Evolutionary conservation across 805 yeast species (phyloP).

Genomic region (Nadsonia fulvescens): DNA sequence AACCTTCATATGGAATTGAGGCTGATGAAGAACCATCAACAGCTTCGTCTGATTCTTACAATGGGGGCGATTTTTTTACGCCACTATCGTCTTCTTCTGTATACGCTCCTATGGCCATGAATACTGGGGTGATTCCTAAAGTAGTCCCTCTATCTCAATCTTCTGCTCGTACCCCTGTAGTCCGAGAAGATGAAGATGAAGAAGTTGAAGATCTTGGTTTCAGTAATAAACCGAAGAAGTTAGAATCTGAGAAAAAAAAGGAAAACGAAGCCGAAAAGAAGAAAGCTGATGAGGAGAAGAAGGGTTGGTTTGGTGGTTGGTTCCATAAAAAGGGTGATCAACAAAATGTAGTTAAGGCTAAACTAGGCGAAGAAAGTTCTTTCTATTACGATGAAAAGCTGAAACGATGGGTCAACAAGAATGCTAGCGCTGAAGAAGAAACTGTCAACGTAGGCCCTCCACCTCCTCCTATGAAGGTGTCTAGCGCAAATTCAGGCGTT

Average conservation of each 20-base stretch:
- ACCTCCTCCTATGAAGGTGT: slow-evolving; percentile 48
- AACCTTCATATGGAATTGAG: slow-evolving; percentile 9
- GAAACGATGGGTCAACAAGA: slow-evolving; percentile 72
- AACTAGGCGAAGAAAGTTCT: slow-evolving; percentile 60
- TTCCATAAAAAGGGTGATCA: slow-evolving; percentile 29
- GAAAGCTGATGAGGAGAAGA: slow-evolving; percentile 14
- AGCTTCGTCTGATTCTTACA: slow-evolving; percentile 7
- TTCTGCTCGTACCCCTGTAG: slow-evolving; percentile 1
- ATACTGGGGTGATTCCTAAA: slow-evolving; percentile 4
- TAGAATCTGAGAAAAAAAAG: slow-evolving; percentile 13
- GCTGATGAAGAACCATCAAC: slow-evolving; percentile 7
- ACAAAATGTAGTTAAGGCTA: slow-evolving; percentile 60
- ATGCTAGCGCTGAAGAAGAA: slow-evolving; percentile 20
- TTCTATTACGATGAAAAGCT: slow-evolving; percentile 70
- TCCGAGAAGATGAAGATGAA: slow-evolving; percentile 8
- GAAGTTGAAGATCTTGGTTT: slow-evolving; percentile 10
- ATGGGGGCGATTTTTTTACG: slow-evolving; percentile 6
- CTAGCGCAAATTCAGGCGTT: slow-evolving; percentile 1
- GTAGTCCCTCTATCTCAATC: too few relatives aligned
- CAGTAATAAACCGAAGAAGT: slow-evolving; percentile 10
- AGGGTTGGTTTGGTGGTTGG: slow-evolving; percentile 43
- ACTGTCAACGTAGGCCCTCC: slow-evolving; percentile 37
- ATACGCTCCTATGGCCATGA: slow-evolving; percentile 2
- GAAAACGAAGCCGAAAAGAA: slow-evolving; percentile 11
- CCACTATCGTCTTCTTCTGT: slow-evolving; percentile 5